phyloP scores from a whole-genome alignment of 2,329 filamentous ascomycete species.

The Colletotrichum lindemuthianum region DNA sequence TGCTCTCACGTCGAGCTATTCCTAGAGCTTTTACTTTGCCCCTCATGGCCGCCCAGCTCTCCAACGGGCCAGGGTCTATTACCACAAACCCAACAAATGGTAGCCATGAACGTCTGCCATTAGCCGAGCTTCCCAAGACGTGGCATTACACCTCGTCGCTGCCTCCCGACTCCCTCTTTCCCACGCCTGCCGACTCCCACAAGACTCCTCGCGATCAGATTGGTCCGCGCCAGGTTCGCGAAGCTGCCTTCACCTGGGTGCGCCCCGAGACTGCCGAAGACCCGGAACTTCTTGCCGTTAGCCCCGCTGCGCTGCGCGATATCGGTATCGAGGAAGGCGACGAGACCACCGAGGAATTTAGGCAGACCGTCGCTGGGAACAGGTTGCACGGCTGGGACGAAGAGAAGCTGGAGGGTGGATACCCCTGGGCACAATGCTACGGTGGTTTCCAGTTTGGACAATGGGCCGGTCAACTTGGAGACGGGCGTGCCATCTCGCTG shows the following conservation, averaged over 20 bases:
- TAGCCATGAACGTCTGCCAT: constrained; percentile 45
- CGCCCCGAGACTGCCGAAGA: constrained; percentile 78
- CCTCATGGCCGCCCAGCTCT: constrained; percentile 47
- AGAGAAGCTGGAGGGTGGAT: constrained; percentile 73
- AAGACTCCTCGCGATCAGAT: constrained; percentile 80
- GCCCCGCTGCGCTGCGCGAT: constrained; percentile 79
- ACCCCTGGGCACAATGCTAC: constrained; percentile 99
- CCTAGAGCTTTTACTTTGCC: constrained; percentile 40
- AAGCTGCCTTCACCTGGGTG: constrained; percentile 90
- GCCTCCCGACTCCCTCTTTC: constrained; percentile 80
- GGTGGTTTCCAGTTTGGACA: constrained; percentile 84
- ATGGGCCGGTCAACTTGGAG: constrained; percentile 96
- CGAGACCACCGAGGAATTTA: constrained; percentile 77
- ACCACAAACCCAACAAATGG: neutral
- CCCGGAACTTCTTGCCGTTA: constrained; percentile 84
- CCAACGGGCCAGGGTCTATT: constrained; percentile 40
- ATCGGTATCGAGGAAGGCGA: constrained; percentile 79
- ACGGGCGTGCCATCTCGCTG: constrained; percentile 92
- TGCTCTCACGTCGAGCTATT: constrained; percentile 44
- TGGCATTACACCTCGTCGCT: constrained; percentile 74
- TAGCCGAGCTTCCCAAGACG: constrained; percentile 70
- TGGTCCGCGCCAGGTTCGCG: constrained; percentile 82
- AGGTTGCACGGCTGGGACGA: constrained; percentile 82
- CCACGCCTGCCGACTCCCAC: constrained; percentile 85
- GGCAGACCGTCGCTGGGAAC: constrained; percentile 82